Evolutionary conservation across 2,329 filamentous ascomycete genomes (phyloP), one percentile per base, ranked within the genome.

Genomic region (Cytospora piceicola): DNA sequence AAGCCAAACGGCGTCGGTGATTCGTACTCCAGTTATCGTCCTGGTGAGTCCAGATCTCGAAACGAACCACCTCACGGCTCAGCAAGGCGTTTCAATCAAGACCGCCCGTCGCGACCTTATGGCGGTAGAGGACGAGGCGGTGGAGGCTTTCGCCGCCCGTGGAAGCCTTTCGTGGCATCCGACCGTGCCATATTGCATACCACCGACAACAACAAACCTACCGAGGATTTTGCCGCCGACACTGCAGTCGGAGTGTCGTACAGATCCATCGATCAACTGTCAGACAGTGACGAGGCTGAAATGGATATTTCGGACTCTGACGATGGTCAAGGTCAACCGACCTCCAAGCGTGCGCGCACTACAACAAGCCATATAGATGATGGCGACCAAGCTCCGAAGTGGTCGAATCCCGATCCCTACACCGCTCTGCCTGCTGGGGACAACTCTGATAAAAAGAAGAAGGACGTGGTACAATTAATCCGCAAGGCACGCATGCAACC

Each of bases 351-450:
- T 14, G 74, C 74, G 3, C 79, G 81, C 36, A 67, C 61, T 17
- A 36, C 27, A 22, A 36, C 24, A 20, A 61, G 74, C 5, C 69
- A 72, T 20, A 75, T 75, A 11, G 74, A 78, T n/a, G 73, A 76
- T 27, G 80, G 78, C 68, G 74, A 81, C 63, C 78, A 80, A 17
- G 77, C 75, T 6, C 93, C 93, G 3, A 93, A 91, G 76, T 98
- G 94, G 94, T 97, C 93, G 5, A 98, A 98, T 71, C 94, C 94
- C 4, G 94, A 98, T 75, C 93, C 94, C 0, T 97, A 98, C 77
- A 96, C 92, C 7, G 91, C 88, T 2, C 81, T 97, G 12, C 94
- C 94, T 11, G 93, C 93, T 8, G 86, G 89, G 0, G 90, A 93
- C 63, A 82, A 81, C 6, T 83, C 64, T 17, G 69, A 86, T 49